Percentiles rank a stretch among this genome's conserved stretches.
Conservation (phyloP, 108 stramenopile species). For the Cyclotella baltica region DNA sequence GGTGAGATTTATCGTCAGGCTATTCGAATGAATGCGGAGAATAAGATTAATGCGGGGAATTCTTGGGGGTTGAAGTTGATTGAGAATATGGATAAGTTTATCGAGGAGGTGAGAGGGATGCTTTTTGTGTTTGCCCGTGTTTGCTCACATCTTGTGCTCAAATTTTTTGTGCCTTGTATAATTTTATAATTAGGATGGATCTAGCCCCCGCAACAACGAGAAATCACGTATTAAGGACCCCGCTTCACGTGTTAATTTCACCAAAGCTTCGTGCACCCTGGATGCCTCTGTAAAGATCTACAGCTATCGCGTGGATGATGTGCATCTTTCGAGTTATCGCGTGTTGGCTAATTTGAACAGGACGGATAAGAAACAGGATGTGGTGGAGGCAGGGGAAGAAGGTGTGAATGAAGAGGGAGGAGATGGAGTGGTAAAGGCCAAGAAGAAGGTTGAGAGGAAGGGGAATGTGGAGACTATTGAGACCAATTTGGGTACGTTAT, state of each 20-base stretch:
- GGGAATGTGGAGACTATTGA: slow-evolving; percentile 72
- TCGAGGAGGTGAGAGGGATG: slow-evolving; percentile 45
- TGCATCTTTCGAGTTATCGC: slow-evolving; percentile 90
- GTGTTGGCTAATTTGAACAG: slow-evolving; percentile 96
- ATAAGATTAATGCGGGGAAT: slow-evolving; percentile 95
- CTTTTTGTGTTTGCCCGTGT: not conserved
- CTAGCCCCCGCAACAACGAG: not conserved
- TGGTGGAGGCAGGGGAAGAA: slow-evolving; percentile 20
- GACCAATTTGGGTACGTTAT: slow-evolving; percentile 71
- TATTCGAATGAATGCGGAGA: slow-evolving; percentile 95
- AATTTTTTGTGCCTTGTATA: not conserved
- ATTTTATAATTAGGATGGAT: not conserved
- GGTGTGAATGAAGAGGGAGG: slow-evolving; percentile 21
- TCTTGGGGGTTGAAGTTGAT: slow-evolving; percentile 96
- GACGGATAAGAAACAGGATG: slow-evolving; percentile 61
- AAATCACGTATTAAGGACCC: slow-evolving; percentile 34
- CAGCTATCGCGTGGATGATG: slow-evolving; percentile 97
- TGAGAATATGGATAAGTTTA: slow-evolving; percentile 95
- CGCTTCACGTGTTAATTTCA: slow-evolving; percentile 91
- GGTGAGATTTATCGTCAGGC: slow-evolving; percentile 88
- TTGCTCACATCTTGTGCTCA: not conserved
- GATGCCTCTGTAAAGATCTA: slow-evolving; percentile 99
- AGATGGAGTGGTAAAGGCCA: slow-evolving; percentile 29
- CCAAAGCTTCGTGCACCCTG: slow-evolving; percentile 95
- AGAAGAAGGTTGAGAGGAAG: slow-evolving; percentile 30